Base-by-base conservation (phyloP, 1,284 basidiomycete genomes). In the Dichomitus squalens region DNA sequence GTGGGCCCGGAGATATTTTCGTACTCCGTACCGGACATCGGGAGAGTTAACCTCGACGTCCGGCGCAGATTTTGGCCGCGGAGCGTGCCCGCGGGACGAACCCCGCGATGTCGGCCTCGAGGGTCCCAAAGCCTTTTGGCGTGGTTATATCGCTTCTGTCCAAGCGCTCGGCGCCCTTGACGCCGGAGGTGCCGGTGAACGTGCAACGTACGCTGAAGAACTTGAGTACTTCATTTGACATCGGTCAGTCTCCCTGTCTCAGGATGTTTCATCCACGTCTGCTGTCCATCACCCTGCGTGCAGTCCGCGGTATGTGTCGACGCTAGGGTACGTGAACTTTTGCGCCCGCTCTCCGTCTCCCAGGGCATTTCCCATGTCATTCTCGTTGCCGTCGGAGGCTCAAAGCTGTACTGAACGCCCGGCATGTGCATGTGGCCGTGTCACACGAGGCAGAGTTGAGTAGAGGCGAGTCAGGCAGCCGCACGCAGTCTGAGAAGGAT, bases 51-150 rank as follows among this genome's bases (percentile, higher is more conserved):
- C 29, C 18, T 18, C 6, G 29, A 47, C 18, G 29, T 47, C 29
- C 44, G 44, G 44, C 44, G 44, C 29, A 33, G 29, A 18, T 31
- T 31, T 47, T 6, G 29, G 31, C 27, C 12, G 18, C 29, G 18
- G 7, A n/a, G n/a, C 16, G 9, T 20, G 16, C 9, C 18, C 11
- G 49, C 7, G 49, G 34, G 14, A 20, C 23, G 25, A 38, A 27
- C 43, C 43, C 43, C 43, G 34, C 16, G 25, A 52, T 40, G 55
- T n/a, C 44, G 46, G 7, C 55, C 49, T 41, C 55, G 46, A 52
- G 29, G 27, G n/a, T 11, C 12, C 4, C 16, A 27, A n/a, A n/a
- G 14, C 9, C 39, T 3, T 29, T 20, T 39, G 20, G 11, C 43
- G 41, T 47, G 34, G 49, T 38, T 51, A 51, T 29, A 18, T 40